Evolutionary conservation across 805 yeast genomes (phyloP), one percentile per base, ranked within the genome.

Genomic region (Vanderwaltozyma yarrowii): DNA sequence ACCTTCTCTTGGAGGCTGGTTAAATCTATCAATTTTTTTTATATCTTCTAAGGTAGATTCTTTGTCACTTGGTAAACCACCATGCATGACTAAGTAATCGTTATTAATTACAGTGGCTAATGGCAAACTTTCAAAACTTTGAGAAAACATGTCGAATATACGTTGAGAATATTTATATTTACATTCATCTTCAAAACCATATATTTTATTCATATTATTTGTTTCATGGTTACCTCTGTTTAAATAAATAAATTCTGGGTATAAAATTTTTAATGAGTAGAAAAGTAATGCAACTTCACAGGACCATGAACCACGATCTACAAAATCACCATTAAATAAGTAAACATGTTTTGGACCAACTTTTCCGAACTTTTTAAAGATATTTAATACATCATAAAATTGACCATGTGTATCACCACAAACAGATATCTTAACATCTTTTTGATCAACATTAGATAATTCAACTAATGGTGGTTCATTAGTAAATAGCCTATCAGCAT

Each of bases 381-480:
- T 70, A 55, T 87, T 80, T 51, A 89, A 62, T 37, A 92, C 78
- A 57, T 92, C 98, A 52, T 74, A 89, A 57, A 82, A 87, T 62
- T 92, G 98, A 30, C 98, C 98, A 59, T 92, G 98, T 0, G 96
- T 89, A 60, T 92, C 98, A 47, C 98, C 98, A 49, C 95, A 92
- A 9, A 92, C 83, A 1, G 96, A 85, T 33, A 89, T 68, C 42
- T 65, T 72, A 16, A 41, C 36, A 12, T 49, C 48, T 2, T 49
- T 39, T 2, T 44, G 34, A n/a, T 47, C 28, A 19, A 40, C 43
- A 46, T 64, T 42, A 66, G 49, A 64, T 29, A 89, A 56, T 53
- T 88, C 97, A 26, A 79, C 81, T 69, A 88, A 65, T 1, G 95
- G 70, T 7, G 78, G 73, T 56, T 89, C 96, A 2, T 65, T 45